Conservation (phyloP, 1,284 basidiomycete genomes). For the Ceratobasidium sp. region DNA sequence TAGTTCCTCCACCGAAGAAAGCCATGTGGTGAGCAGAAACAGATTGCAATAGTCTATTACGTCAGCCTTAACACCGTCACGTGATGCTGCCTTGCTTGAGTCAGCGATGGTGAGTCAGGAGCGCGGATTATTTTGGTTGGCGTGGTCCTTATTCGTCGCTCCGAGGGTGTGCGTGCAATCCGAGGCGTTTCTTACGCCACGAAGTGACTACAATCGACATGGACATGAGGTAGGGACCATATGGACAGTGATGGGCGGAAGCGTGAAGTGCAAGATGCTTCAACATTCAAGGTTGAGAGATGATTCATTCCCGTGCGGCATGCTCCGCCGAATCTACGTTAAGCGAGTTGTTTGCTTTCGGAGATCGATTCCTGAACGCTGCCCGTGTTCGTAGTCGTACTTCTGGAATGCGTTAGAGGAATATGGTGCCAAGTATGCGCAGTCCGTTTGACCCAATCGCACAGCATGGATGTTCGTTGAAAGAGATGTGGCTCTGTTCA, state of each 20-base stretch:
- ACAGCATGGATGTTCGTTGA: neutral
- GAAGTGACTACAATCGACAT: neutral
- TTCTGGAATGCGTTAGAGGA: neutral
- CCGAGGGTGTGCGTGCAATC: too few species aligned
- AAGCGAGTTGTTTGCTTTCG: neutral
- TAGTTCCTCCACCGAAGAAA: slow-evolving; percentile 26
- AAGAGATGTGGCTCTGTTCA: neutral
- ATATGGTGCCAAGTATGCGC: neutral
- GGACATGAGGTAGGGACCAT: neutral
- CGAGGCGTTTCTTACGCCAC: neutral
- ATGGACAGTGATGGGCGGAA: too few species aligned
- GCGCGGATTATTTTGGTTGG: neutral
- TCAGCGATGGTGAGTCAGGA: neutral
- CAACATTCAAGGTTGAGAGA: neutral
- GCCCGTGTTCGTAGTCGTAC: neutral
- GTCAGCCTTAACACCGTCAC: neutral
- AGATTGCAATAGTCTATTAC: slow-evolving; percentile 11
- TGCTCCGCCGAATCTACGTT: neutral
- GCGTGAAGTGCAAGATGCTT: neutral
- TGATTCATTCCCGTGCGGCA: neutral
- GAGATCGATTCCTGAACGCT: neutral
- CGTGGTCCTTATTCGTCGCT: too few species aligned
- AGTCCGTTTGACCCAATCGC: neutral
- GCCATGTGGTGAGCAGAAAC: slow-evolving; percentile 32
- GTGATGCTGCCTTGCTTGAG: neutral